Percentiles rank a stretch among this genome's conserved stretches.
phyloP scores from a whole-genome alignment of 306 rosid species.

The Chamaecrista fasciculata region DNA sequence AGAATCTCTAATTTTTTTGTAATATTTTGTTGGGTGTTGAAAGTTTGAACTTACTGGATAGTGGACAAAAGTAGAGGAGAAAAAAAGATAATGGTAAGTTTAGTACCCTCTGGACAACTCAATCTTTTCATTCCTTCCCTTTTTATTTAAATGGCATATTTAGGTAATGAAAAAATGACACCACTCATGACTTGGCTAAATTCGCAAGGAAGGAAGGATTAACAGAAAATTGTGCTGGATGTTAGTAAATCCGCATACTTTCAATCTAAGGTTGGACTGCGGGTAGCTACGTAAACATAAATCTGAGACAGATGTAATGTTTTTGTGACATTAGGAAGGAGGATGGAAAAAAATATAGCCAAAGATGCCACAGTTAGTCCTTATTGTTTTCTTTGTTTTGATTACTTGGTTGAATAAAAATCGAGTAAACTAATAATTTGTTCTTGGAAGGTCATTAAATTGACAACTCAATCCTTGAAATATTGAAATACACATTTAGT shows the following conservation, averaged over 20 bases:
- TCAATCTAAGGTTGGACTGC: background rate
- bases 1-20: background rate
- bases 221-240: background rate
- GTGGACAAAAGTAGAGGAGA: background rate
- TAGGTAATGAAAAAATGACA: background rate
- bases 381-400: background rate
- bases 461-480: no score
- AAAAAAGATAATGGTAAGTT: background rate
- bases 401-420: constrained; percentile 21
- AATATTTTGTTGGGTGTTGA: background rate
- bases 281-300: background rate
- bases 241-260: background rate
- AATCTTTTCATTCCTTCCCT: background rate
- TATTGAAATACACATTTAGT: no score
- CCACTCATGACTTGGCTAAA: background rate
- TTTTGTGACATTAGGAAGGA: background rate
- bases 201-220: background rate
- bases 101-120: background rate
- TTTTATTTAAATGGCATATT: background rate
- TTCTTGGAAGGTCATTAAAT: no score
- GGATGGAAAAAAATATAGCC: background rate
- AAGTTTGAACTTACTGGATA: background rate
- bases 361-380: background rate
- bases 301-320: background rate
- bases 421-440: no score